These are phyloP conservation scores for Austropuccinia psidii DNA, from an alignment of 1,284 basidiomycete genomes.

Conservation along the genomic window DNA sequence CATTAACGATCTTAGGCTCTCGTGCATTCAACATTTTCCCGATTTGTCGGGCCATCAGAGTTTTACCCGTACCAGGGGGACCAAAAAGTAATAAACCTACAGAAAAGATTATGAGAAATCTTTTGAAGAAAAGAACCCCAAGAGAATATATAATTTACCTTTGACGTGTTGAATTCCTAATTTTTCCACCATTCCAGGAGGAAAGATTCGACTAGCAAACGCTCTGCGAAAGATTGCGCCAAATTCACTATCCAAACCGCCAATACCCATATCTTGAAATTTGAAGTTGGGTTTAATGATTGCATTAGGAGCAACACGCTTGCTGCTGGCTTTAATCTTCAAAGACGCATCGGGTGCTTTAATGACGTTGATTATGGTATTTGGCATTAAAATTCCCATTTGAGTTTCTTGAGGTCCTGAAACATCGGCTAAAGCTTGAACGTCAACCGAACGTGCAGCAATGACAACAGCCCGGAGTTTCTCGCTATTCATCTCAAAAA, in stretches of 20 bases:
- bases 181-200: conserved; percentile 91
- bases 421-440: conserved; percentile 52
- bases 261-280: conserved; percentile 99
- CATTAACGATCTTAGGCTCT: conserved; percentile 98
- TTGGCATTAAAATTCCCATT: conserved; percentile 76
- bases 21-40: conserved; percentile 98
- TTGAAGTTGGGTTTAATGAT: conserved; percentile 98
- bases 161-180: conserved; percentile 98
- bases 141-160: conserved; percentile 54
- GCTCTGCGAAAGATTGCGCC: conserved; percentile 95
- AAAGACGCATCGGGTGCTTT: conserved; percentile 73
- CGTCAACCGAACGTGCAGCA: conserved; percentile 55
- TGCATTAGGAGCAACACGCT: conserved; percentile 83
- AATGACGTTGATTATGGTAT: conserved; percentile 80
- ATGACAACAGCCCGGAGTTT: conserved; percentile 69
- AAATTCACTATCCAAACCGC: conserved; percentile 93
- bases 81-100: conserved; percentile 86
- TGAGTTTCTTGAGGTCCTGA: conserved; percentile 52
- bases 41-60: conserved; percentile 94
- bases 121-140: neutral
- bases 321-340: conserved; percentile 85
- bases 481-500: conserved; percentile 85
- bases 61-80: conserved; percentile 97
- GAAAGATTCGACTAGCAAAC: conserved; percentile 96
- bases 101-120: neutral